A percentile compares a stretch with the other conserved stretches of the same genome.
These are phyloP conservation scores for Chaetomium fimeti DNA, from an alignment of 495 filamentous ascomycete species.

Conservation along the genomic window DNA sequence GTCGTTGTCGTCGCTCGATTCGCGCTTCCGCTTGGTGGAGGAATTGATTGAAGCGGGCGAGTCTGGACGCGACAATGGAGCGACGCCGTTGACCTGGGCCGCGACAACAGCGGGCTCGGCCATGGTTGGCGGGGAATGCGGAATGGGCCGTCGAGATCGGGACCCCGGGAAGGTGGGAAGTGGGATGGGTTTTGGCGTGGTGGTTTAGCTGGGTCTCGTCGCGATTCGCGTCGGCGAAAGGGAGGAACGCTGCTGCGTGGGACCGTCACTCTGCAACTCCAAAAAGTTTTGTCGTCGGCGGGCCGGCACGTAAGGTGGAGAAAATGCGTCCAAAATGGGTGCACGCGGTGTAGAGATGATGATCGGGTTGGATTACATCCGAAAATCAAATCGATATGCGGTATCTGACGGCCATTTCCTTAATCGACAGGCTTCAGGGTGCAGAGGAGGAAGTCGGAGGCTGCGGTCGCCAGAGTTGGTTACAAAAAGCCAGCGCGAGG, in stretches of 20 bases:
- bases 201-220: slow-evolving; percentile 35
- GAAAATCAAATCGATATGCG: slow-evolving; percentile 15
- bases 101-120: slow-evolving; percentile 44
- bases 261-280: slow-evolving; percentile 26
- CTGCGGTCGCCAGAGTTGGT: slow-evolving; percentile 27
- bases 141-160: slow-evolving; percentile 20
- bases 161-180: slow-evolving; percentile 16
- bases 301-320: slow-evolving; percentile 20
- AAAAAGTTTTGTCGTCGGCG: slow-evolving; percentile 34
- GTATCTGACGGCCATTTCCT: slow-evolving; percentile 26
- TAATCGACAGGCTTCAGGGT: slow-evolving; percentile 16
- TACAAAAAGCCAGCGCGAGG: slow-evolving; percentile 24
- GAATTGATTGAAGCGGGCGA: slow-evolving; percentile 43
- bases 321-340: slow-evolving; percentile 31
- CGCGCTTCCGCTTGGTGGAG: slow-evolving; percentile 58
- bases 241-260: slow-evolving; percentile 23
- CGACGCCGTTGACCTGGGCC: slow-evolving; percentile 43
- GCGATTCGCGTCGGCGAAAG: slow-evolving; percentile 44
- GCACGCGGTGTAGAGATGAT: slow-evolving; percentile 21
- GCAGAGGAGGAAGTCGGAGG: slow-evolving; percentile 24
- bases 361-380: slow-evolving; percentile 15
- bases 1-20: slow-evolving; percentile 44
- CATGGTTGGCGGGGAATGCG: slow-evolving; percentile 35
- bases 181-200: slow-evolving; percentile 23
- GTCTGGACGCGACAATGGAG: slow-evolving; percentile 39